Conservation (phyloP, 2,329 filamentous ascomycete species). For the Exophiala xenobiotica region DNA sequence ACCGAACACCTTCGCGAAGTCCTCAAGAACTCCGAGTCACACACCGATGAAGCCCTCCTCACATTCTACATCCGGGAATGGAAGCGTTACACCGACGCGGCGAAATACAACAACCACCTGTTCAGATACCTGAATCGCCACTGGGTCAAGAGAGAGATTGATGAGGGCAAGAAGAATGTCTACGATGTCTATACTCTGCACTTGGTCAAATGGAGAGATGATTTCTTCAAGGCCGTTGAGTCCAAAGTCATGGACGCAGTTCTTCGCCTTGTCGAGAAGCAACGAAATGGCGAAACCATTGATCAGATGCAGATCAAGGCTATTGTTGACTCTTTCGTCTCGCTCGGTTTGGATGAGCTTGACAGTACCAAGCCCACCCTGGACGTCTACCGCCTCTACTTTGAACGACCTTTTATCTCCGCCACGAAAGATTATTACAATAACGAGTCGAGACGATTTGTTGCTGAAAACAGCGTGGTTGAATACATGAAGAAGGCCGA, state of each 20-base stretch:
- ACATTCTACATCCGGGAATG: slow-evolving; percentile 95
- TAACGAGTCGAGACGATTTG: slow-evolving; percentile 87
- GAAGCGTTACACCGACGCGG: slow-evolving; percentile 90
- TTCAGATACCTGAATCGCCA: slow-evolving; percentile 96
- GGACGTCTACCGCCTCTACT: slow-evolving; percentile 89
- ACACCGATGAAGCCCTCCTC: slow-evolving; percentile 86
- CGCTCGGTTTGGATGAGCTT: slow-evolving; percentile 86
- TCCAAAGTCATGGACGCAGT: slow-evolving; percentile 93
- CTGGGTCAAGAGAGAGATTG: slow-evolving; percentile 98
- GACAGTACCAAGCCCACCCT: slow-evolving; percentile 92
- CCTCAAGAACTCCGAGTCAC: slow-evolving; percentile 69
- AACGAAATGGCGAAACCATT: slow-evolving; percentile 95
- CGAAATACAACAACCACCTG: slow-evolving; percentile 95
- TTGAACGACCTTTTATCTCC: slow-evolving; percentile 86
- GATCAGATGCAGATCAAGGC: slow-evolving; percentile 96
- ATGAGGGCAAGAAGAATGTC: slow-evolving; percentile 96
- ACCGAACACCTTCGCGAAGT: slow-evolving; percentile 72
- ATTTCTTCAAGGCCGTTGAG: slow-evolving; percentile 82
- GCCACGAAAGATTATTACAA: slow-evolving; percentile 86
- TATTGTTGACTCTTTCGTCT: slow-evolving; percentile 95
- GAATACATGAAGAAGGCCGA: slow-evolving; percentile 99
- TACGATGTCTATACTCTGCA: slow-evolving; percentile 98
- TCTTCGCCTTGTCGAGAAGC: slow-evolving; percentile 91
- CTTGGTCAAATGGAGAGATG: slow-evolving; percentile 89
- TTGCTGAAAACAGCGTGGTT: slow-evolving; percentile 94